phyloP scores from a whole-genome alignment of 2,329 filamentous ascomycete genomes.

The Apiospora aurea region DNA sequence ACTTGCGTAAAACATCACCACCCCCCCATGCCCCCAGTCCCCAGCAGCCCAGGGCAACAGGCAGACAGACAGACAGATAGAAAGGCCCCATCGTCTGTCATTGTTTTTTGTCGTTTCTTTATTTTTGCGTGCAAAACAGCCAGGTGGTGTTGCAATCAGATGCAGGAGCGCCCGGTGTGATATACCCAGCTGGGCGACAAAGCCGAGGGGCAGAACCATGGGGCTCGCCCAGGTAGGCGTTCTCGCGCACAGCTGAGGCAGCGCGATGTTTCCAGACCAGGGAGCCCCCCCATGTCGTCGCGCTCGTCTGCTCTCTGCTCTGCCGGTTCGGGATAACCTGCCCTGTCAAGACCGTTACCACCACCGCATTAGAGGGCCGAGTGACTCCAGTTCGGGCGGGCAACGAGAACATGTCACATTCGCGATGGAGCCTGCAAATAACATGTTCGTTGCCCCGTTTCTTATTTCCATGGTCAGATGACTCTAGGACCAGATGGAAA shows the following conservation, averaged over 20 bases:
- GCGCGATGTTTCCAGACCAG: constrained; percentile 9
- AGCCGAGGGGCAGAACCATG: not conserved
- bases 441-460: not conserved
- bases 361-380: constrained; percentile 6
- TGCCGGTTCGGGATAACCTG: constrained; percentile 6
- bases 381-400: not conserved
- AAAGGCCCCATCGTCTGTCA: not conserved
- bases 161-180: not conserved
- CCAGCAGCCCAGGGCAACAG: not conserved
- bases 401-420: constrained; percentile 15
- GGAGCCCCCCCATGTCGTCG: not conserved
- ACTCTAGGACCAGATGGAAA: not conserved
- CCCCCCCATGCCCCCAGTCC: too few species aligned
- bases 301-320: not conserved
- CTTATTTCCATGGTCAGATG: constrained; percentile 6
- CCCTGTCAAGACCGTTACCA: not conserved
- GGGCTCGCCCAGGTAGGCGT: not conserved
- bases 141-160: not conserved
- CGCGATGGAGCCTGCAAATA: constrained; percentile 7
- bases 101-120: not conserved
- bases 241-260: constrained; percentile 19
- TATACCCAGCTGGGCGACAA: not conserved
- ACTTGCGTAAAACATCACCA: not conserved
- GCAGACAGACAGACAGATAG: not conserved
- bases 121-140: not conserved